Conservation (phyloP, 257 asterid species). For the Solanum pinnatisectum region DNA sequence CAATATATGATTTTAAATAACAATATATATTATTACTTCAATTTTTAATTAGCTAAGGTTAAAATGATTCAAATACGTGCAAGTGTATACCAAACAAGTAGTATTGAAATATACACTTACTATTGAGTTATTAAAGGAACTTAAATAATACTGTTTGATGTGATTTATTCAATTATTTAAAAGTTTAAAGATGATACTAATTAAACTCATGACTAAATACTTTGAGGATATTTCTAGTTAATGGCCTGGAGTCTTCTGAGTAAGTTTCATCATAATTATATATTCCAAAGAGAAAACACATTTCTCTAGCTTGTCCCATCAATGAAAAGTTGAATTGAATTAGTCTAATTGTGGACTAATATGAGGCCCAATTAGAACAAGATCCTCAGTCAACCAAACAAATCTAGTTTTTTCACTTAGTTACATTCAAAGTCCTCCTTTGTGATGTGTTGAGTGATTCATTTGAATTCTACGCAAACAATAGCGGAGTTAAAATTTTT, state of each 20-base stretch:
- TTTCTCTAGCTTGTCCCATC: neutral
- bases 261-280: neutral
- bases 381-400: neutral
- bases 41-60: neutral
- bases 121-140: neutral
- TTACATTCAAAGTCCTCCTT: neutral
- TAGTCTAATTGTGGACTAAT: neutral
- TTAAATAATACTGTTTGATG: neutral
- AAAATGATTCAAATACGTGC: neutral
- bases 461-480: neutral
- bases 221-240: neutral
- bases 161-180: neutral
- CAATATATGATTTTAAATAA: neutral
- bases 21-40: neutral
- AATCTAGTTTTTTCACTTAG: neutral
- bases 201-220: neutral
- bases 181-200: neutral
- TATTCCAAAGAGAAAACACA: neutral
- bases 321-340: neutral
- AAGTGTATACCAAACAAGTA: neutral
- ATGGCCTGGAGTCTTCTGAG: neutral
- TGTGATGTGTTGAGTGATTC: neutral
- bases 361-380: neutral
- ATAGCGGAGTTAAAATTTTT: accelerated
- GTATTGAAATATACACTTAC: neutral